These are phyloP conservation scores for Tetrahymena elliotti DNA, from an alignment of 73 alveolate species.

Conservation along the genomic window DNA sequence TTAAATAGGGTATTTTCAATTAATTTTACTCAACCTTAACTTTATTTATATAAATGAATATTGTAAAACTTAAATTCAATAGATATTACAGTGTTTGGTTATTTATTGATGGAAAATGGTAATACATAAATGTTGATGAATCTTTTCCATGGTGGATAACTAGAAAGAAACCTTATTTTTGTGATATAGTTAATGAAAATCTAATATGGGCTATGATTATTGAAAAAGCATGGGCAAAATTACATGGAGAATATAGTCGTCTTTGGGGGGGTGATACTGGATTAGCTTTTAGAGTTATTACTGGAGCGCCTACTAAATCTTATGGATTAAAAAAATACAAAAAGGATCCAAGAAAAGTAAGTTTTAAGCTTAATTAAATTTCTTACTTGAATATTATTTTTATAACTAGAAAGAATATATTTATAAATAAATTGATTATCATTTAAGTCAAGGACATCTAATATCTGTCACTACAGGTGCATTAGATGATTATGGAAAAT, in stretches of 20 bases:
- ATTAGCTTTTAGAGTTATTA: neutral
- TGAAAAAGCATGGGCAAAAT: neutral
- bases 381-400: neutral
- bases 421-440: neutral
- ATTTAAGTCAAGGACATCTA: neutral
- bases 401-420: neutral
- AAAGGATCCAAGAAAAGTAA: neutral
- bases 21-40: neutral
- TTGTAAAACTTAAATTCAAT: neutral
- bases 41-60: no score
- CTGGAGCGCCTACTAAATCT: neutral
- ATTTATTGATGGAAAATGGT: neutral
- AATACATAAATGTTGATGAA: neutral
- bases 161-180: neutral
- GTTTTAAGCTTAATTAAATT: neutral
- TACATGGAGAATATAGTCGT: neutral
- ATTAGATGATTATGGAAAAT: neutral
- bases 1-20: neutral
- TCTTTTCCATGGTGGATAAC: neutral
- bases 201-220: neutral
- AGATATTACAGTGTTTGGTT: neutral
- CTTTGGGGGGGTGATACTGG: neutral
- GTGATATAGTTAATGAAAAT: neutral
- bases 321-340: neutral
- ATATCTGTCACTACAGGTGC: neutral